Conservation (phyloP, 75 land plant genomes). For the Ceratopteris richardii region DNA sequence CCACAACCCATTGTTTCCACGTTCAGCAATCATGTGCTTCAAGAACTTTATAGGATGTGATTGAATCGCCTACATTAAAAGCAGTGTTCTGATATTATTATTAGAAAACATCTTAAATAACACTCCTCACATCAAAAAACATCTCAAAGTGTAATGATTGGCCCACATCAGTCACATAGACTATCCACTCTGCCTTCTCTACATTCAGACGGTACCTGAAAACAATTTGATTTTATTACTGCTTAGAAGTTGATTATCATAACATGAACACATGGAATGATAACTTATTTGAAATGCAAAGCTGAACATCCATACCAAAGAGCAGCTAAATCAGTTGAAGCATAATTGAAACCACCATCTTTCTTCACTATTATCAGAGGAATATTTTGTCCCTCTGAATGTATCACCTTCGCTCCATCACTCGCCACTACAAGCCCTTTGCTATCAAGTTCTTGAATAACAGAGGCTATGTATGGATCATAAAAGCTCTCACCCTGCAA, state of each 20-base stretch:
- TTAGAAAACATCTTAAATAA: too few species aligned
- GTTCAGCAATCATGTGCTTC: too few species aligned
- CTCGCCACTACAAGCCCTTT: slow-evolving; percentile 70
- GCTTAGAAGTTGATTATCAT: too few species aligned
- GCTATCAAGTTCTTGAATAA: slow-evolving; percentile 38
- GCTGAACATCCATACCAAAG: too few species aligned
- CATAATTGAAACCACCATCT: slow-evolving; percentile 97
- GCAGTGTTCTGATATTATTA: too few species aligned
- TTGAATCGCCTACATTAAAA: too few species aligned
- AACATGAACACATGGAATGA: too few species aligned
- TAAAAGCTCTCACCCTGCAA: slow-evolving; percentile 97
- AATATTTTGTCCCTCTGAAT: slow-evolving; percentile 57
- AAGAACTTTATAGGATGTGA: too few species aligned
- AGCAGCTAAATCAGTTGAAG: slow-evolving; percentile 89
- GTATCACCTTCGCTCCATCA: slow-evolving; percentile 88
- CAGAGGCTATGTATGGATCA: slow-evolving; percentile 69
- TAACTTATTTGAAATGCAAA: too few species aligned
- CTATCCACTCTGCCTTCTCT: slow-evolving; percentile 83
- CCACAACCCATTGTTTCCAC: too few species aligned
- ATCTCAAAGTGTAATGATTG: slow-evolving; percentile 87
- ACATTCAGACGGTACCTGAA: slow-evolving; percentile 83
- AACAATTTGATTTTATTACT: too few species aligned
- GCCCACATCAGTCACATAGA: slow-evolving; percentile 98
- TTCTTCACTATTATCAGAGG: slow-evolving; percentile 91
- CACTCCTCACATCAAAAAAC: slow-evolving; percentile 61